A percentile compares a stretch with the other conserved stretches of the same genome.
Evolutionary conservation across 495 filamentous ascomycete species (phyloP).

Genomic region (Penicillium pancosmium): DNA sequence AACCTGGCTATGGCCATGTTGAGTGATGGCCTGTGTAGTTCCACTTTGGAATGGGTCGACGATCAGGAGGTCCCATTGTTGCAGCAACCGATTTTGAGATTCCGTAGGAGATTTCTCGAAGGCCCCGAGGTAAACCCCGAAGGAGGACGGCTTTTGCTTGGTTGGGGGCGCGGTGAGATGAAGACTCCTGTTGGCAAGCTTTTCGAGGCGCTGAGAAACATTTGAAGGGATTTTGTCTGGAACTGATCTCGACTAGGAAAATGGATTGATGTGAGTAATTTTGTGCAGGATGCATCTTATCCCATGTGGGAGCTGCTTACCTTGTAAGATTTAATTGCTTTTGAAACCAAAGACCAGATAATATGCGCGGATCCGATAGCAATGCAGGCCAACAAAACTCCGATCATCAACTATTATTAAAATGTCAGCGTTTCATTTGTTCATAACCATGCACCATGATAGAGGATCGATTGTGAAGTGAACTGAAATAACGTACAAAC

Average conservation of each 20-base stretch:
- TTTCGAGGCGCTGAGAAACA: conserved; percentile 30
- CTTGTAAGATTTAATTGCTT: conserved; percentile 34
- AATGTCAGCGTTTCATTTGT: conserved; percentile 16
- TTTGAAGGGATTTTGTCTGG: conserved; percentile 34
- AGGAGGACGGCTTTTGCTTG: conserved; percentile 42
- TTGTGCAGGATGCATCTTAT: no score
- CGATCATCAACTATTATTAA: conserved; percentile 38
- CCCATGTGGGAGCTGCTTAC: conserved; percentile 21
- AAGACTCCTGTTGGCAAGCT: conserved; percentile 30
- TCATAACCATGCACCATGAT: not conserved
- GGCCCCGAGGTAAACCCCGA: conserved; percentile 53
- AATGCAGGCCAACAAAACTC: conserved; percentile 39
- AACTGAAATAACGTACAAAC: conserved; percentile 35
- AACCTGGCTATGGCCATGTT: conserved; percentile 28
- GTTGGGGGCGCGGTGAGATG: conserved; percentile 18
- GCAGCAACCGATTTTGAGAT: conserved; percentile 37
- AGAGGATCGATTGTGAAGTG: conserved; percentile 10
- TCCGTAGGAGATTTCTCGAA: conserved; percentile 37
- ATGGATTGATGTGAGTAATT: conserved; percentile 6
- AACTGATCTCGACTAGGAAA: conserved; percentile 28
- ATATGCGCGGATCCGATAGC: conserved; percentile 34
- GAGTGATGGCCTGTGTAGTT: conserved; percentile 38
- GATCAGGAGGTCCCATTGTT: conserved; percentile 51
- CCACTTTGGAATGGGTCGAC: conserved; percentile 49
- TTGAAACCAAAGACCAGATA: conserved; percentile 28